Conservation (phyloP, 805 yeast genomes). For the Saccharomycopsis sp. region DNA sequence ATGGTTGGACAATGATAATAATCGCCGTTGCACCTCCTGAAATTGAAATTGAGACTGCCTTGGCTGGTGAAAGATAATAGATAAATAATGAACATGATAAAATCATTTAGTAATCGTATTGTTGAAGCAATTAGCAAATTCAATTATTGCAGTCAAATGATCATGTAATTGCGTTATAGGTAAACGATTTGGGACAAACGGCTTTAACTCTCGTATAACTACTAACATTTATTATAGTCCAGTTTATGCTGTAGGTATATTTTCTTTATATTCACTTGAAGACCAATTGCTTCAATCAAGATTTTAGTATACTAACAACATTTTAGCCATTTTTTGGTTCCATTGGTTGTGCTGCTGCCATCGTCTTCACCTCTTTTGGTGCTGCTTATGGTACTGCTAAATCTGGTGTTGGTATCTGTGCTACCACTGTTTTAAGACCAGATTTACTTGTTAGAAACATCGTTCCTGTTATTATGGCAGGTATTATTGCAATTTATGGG, state of each 20-base stretch:
- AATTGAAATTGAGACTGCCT: too few relatives aligned
- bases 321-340: slow-evolving; percentile 94
- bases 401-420: slow-evolving; percentile 99
- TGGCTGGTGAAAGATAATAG: too few relatives aligned
- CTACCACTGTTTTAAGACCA: slow-evolving; percentile 95
- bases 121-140: too few relatives aligned
- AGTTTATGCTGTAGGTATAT: slow-evolving; percentile 54
- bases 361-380: slow-evolving; percentile 97
- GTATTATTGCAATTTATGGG: slow-evolving; percentile 98
- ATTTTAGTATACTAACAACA: not conserved
- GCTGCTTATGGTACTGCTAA: slow-evolving; percentile 99
- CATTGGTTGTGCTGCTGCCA: slow-evolving; percentile 98
- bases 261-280: not conserved
- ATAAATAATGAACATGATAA: not conserved
- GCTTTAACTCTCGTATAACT: not conserved
- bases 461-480: slow-evolving; percentile 98
- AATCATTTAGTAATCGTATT: slow-evolving; percentile 5
- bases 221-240: slow-evolving; percentile 38
- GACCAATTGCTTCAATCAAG: not conserved
- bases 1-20: too few relatives aligned
- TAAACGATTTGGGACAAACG: not conserved
- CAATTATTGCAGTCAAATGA: too few relatives aligned
- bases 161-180: too few relatives aligned
- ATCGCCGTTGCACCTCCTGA: too few relatives aligned
- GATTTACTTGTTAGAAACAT: slow-evolving; percentile 88